Conservation (phyloP, 176 grass and related monocot genomes). For the Oryza meyeriana region DNA sequence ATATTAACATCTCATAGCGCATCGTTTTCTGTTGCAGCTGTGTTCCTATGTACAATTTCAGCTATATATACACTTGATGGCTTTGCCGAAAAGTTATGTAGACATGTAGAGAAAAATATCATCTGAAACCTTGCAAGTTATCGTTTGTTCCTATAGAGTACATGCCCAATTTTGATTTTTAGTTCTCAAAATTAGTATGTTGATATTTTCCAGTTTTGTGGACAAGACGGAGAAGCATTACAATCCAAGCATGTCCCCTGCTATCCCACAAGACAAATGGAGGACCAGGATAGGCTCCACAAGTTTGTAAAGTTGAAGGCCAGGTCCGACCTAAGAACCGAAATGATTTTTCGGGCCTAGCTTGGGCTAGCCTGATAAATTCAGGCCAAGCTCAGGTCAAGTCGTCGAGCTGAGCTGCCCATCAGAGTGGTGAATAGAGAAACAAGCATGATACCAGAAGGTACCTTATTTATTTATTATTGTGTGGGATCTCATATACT, state of each 20-base stretch:
- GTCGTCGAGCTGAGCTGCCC: no score
- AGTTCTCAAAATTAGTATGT: no score
- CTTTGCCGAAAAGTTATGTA: slow-evolving; percentile 80
- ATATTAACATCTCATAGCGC: slow-evolving; percentile 14
- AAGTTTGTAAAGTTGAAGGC: no score
- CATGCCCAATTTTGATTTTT: slow-evolving; percentile 6
- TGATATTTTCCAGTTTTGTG: slow-evolving; percentile 62
- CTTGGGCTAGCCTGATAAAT: no score
- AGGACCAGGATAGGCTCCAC: no score
- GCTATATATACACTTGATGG: slow-evolving; percentile 84
- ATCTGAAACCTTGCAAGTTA: slow-evolving; percentile 4
- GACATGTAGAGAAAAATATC: slow-evolving; percentile 58
- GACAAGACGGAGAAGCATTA: slow-evolving; percentile 76
- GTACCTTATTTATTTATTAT: no score
- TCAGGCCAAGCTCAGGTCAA: no score
- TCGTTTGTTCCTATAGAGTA: slow-evolving; percentile 2
- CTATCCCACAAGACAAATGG: slow-evolving; percentile 71
- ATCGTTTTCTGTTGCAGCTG: slow-evolving; percentile 61
- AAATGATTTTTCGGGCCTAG: no score
- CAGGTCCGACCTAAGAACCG: no score
- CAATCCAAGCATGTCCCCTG: slow-evolving; percentile 71
- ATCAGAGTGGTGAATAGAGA: no score
- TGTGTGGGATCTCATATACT: no score
- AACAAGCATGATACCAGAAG: no score
- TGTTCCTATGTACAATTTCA: slow-evolving; percentile 95